Evolutionary conservation across 2,329 filamentous ascomycete genomes (phyloP).

Genomic region (Leptodontidium sp.): DNA sequence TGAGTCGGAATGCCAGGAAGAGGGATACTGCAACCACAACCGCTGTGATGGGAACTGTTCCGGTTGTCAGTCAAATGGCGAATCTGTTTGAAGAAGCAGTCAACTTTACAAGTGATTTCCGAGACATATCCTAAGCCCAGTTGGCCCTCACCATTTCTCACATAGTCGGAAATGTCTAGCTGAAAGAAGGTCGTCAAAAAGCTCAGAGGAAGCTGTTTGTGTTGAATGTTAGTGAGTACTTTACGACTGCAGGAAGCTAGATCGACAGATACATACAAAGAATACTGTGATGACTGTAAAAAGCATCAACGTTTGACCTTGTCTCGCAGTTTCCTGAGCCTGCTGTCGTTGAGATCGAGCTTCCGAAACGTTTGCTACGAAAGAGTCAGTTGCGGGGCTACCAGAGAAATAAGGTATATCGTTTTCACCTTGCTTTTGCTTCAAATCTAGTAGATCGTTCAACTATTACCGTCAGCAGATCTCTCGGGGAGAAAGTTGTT

Average conservation of each 20-base stretch:
- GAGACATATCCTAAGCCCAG: slow-evolving; percentile 2
- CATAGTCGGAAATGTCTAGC: background rate
- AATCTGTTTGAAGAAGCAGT: too few relatives aligned
- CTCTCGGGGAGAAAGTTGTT: background rate
- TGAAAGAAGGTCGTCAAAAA: slow-evolving; percentile 12
- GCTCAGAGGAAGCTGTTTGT: slow-evolving; percentile 2
- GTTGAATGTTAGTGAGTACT: background rate
- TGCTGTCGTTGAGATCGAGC: slow-evolving; percentile 17
- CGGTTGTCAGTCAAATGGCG: background rate
- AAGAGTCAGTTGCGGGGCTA: background rate
- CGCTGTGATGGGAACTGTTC: slow-evolving; percentile 6
- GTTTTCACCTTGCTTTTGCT: slow-evolving; percentile 9
- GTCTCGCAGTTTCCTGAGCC: slow-evolving; percentile 14
- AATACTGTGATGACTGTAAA: slow-evolving; percentile 16
- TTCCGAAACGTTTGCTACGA: background rate
- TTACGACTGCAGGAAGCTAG: background rate
- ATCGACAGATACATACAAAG: background rate
- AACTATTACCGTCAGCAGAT: background rate
- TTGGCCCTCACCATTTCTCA: slow-evolving; percentile 8
- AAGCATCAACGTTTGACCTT: slow-evolving; percentile 18
- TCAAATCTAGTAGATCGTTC: slow-evolving; percentile 16
- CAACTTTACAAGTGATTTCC: slow-evolving; percentile 5
- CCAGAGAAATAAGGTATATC: background rate
- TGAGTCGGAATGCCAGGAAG: slow-evolving; percentile 5
- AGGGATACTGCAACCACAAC: slow-evolving; percentile 7